Conservation (phyloP, 495 filamentous ascomycete genomes). For the Elaphomyces granulatus region DNA sequence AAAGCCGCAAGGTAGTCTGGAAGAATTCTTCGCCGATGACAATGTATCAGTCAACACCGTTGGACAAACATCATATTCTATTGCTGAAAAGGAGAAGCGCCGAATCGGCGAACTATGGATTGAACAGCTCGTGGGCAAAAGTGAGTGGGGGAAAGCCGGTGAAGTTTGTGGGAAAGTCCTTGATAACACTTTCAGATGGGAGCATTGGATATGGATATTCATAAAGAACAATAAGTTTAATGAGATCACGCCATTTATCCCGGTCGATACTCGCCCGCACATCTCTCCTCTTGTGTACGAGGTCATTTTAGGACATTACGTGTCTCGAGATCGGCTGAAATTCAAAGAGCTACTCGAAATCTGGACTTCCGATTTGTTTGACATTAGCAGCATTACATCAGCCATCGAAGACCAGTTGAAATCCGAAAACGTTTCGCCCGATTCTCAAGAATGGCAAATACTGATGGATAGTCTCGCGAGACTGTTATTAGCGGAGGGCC, state of each 20-base stretch:
- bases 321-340: constrained; percentile 48
- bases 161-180: constrained; percentile 67
- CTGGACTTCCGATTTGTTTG: constrained; percentile 79
- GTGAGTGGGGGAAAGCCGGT: constrained; percentile 65
- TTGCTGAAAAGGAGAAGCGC: constrained; percentile 77
- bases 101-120: constrained; percentile 88
- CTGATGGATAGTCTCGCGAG: constrained; percentile 71
- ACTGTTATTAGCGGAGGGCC: constrained; percentile 63
- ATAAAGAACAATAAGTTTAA: constrained; percentile 71
- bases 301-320: constrained; percentile 71
- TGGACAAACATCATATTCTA: constrained; percentile 32
- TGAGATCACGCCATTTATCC: constrained; percentile 77
- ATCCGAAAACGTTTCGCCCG: constrained; percentile 49
- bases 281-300: constrained; percentile 79
- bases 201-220: constrained; percentile 87
- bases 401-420: constrained; percentile 62
- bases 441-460: constrained; percentile 71
- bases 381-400: constrained; percentile 50
- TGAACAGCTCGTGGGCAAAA: constrained; percentile 57
- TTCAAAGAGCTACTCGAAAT: constrained; percentile 66
- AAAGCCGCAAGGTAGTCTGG: constrained; percentile 39
- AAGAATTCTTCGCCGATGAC: constrained; percentile 70
- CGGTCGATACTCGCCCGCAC: constrained; percentile 58
- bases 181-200: constrained; percentile 67
- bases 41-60: constrained; percentile 42